Evolutionary conservation across 768 basidiomycete species (phyloP), one percentile per base, ranked within the genome.

Genomic region (Lactarius psammicola): DNA sequence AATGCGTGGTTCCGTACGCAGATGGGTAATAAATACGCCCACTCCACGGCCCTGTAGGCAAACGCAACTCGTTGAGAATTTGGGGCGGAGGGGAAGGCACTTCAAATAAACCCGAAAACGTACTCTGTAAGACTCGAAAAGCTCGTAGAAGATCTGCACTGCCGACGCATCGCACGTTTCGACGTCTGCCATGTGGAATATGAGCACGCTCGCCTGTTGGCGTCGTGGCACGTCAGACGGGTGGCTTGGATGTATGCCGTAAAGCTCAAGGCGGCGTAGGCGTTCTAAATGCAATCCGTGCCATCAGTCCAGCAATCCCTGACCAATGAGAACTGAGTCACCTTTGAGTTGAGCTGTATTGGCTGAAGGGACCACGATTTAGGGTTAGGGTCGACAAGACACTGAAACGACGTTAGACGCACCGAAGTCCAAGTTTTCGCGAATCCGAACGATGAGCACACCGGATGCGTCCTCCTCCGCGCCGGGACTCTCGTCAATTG

Each of bases 341-440:
- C 89, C 95, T 80, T 98, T 98, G 26, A 99, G 78, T 72, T 95
- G 94, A 40, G 94, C 91, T 26, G 95, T 95, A 74, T 99, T 99
- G 15, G 96, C 95, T 91, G 59, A 44, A 56, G 23, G 62, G 56
- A 57, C 59, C n/a, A 65, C 59, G 42, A 38, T 56, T 54, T 17
- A 71, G 38, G 53, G 51, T 65, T 49, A 36, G 30, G 55, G 60
- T 31, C 13, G 51, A 20, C n/a, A 17, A 28, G n/a, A 11, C 18
- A 10, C 6, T 17, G 10, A 15, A 4, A n/a, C n/a, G n/a, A 36
- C 34, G 2, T 23, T 13, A 62, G 18, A 76, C 85, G 6, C 67
- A 92, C 91, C 92, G 70, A 99, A 99, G 73, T 94, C 92, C 31
- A 99, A 80, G 72, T 86, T 90, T 77, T 98, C 96, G 34, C 94